A percentile compares a stretch with the other conserved stretches of the same genome.
Conservation (phyloP, 148 eudicot genomes). For the Vaccinium darrowii region DNA sequence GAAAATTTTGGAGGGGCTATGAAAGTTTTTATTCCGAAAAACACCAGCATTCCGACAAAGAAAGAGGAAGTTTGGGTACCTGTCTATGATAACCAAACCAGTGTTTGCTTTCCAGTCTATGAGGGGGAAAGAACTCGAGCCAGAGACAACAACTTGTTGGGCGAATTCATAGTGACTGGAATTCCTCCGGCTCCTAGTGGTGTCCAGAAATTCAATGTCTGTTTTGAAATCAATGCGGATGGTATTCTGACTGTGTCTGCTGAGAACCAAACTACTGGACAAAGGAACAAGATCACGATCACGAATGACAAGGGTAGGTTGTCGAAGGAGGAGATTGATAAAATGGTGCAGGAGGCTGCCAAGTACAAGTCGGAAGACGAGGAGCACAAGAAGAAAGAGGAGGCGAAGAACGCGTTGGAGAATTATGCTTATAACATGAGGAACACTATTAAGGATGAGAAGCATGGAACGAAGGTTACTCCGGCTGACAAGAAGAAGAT, state of each 20-base stretch:
- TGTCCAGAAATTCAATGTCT: too few relatives aligned
- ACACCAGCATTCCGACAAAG: neutral
- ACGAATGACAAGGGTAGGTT: neutral
- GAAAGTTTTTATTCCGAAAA: neutral
- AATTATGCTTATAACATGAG: neutral
- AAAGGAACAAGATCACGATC: neutral
- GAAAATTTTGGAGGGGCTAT: neutral
- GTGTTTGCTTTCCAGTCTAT: neutral
- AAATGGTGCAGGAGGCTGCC: neutral
- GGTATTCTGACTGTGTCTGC: neutral
- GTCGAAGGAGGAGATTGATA: neutral
- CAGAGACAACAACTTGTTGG: neutral
- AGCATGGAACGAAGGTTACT: neutral
- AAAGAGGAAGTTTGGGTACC: neutral
- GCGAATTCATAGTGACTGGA: neutral
- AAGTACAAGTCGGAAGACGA: neutral
- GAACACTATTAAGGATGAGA: too few relatives aligned
- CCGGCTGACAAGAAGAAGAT: neutral
- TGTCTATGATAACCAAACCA: neutral
- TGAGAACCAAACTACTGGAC: neutral
- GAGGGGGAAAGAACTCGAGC: neutral
- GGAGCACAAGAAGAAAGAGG: neutral
- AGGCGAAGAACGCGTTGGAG: neutral
- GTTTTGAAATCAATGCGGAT: too few relatives aligned
- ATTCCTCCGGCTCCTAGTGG: too few relatives aligned